A percentile compares a stretch with the other conserved stretches of the same genome.
phyloP scores from a whole-genome alignment of 2,329 filamentous ascomycete genomes.

The Rasamsonia emersonii region DNA sequence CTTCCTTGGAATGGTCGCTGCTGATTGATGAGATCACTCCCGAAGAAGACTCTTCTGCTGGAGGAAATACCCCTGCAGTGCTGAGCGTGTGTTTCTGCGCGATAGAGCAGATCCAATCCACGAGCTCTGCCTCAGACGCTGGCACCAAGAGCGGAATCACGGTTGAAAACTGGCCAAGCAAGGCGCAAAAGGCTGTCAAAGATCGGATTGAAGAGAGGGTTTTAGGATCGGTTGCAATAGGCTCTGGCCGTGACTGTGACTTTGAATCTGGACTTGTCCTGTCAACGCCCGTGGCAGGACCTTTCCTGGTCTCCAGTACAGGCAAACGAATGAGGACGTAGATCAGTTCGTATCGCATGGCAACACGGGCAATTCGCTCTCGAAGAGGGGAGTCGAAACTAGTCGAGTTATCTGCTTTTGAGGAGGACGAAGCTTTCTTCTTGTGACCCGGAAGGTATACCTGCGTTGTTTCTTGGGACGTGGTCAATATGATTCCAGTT shows the following conservation, averaged over 20 bases:
- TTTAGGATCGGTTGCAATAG: constrained; percentile 7
- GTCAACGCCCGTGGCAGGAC: constrained; percentile 7
- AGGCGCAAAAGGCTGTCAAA: constrained; percentile 18
- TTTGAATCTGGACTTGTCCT: no score
- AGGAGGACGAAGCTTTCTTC: no score
- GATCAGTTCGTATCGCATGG: constrained; percentile 57
- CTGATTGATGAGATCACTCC: no score
- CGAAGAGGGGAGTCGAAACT: constrained; percentile 39
- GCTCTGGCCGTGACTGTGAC: no score
- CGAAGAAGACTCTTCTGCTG: not conserved
- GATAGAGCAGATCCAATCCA: constrained; percentile 47
- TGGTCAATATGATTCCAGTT: constrained; percentile 62
- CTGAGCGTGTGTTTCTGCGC: constrained; percentile 40
- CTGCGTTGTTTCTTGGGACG: constrained; percentile 64
- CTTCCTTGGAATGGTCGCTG: no score
- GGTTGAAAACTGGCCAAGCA: constrained; percentile 8
- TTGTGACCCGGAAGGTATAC: constrained; percentile 56
- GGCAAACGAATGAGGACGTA: constrained; percentile 55
- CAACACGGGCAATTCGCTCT: constrained; percentile 46
- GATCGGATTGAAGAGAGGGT: constrained; percentile 12
- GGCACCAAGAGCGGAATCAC: constrained; percentile 12
- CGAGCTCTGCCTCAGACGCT: constrained; percentile 30
- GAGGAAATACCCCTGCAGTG: constrained; percentile 4
- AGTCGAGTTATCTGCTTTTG: constrained; percentile 12
- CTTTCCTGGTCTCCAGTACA: constrained; percentile 14